A percentile compares a stretch with the other conserved stretches of the same genome.
Evolutionary conservation across 2,329 filamentous ascomycete genomes (phyloP).

Genomic region (Pseudogymnoascus sp.): DNA sequence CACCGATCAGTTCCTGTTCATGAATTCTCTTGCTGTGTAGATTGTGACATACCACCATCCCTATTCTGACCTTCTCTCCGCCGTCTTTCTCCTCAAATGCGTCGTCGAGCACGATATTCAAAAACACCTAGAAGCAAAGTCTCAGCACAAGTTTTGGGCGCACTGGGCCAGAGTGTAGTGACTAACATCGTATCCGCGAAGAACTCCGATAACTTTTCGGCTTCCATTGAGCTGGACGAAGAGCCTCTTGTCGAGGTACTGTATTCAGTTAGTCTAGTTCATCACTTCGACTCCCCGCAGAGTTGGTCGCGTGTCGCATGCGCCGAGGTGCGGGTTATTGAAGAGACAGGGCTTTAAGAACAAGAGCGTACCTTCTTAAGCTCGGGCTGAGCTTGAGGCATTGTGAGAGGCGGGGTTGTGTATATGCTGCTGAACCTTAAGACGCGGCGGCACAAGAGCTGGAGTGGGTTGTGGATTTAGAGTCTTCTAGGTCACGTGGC

Average conservation of each 20-base stretch:
- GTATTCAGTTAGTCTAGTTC: constrained; percentile 16
- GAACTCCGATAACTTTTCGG: constrained; percentile 88
- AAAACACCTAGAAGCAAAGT: constrained; percentile 61
- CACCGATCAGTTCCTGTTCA: constrained; percentile 22
- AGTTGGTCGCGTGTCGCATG: constrained; percentile 3
- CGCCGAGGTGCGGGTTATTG: background rate
- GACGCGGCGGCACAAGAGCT: constrained; percentile 4
- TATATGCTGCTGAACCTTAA: constrained; percentile 10
- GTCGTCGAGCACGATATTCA: constrained; percentile 97
- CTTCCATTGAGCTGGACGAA: constrained; percentile 97
- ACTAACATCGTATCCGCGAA: constrained; percentile 90
- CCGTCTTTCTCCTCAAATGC: constrained; percentile 89
- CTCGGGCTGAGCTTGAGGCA: constrained; percentile 98
- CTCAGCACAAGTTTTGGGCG: background rate
- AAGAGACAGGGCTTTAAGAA: constrained; percentile 12
- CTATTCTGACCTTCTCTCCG: constrained; percentile 80
- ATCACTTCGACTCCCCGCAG: background rate
- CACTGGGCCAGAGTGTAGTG: background rate
- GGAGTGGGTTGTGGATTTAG: constrained; percentile 6
- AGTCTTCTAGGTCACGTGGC: constrained; percentile 22
- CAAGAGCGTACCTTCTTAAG: constrained; percentile 74
- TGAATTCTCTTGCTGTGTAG: background rate
- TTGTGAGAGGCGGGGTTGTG: constrained; percentile 35
- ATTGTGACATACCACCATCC: constrained; percentile 69
- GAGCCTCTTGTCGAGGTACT: constrained; percentile 99